Conservation (phyloP, 73 alveolate genomes). For the Loxodes magnus region DNA sequence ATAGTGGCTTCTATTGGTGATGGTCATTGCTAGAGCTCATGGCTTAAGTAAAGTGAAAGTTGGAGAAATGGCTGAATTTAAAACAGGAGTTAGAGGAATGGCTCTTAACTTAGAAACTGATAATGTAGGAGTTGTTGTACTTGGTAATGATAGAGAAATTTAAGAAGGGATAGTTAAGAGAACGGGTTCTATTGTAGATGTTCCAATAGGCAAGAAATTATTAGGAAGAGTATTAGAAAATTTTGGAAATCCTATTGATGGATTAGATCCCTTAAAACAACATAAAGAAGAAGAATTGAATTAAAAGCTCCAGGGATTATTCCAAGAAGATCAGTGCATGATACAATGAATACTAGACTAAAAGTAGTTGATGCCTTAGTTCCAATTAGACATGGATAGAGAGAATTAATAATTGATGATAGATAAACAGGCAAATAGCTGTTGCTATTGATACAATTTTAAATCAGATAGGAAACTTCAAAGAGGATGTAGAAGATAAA, state of each 20-base stretch:
- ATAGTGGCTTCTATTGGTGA: conserved; percentile 91
- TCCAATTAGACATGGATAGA: conserved; percentile 96
- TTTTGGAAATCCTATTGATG: conserved; percentile 84
- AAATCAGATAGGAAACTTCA: conserved; percentile 71
- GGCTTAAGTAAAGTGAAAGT: conserved; percentile 91
- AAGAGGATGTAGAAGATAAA: conserved; percentile 41
- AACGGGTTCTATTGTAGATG: conserved; percentile 86
- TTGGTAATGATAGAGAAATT: conserved; percentile 74
- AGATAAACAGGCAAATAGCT: conserved; percentile 97
- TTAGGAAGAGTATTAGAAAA: conserved; percentile 67
- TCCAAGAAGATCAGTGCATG: conserved; percentile 93
- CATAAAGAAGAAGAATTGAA: conserved; percentile 68
- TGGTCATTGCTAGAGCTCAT: conserved; percentile 94
- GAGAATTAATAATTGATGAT: conserved; percentile 96
- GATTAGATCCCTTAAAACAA: conserved; percentile 70
- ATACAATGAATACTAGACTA: conserved; percentile 93
- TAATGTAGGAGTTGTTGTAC: conserved; percentile 92
- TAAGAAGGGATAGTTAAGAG: conserved; percentile 87
- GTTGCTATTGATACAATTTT: conserved; percentile 91
- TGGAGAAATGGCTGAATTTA: conserved; percentile 96
- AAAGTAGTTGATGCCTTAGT: conserved; percentile 82
- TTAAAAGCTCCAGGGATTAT: conserved; percentile 95
- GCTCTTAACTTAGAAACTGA: conserved; percentile 93
- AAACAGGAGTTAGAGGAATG: conserved; percentile 91
- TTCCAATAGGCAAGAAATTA: conserved; percentile 87